phyloP scores from a whole-genome alignment of 2,329 filamentous ascomycete species.

The Penicillium sp. region DNA sequence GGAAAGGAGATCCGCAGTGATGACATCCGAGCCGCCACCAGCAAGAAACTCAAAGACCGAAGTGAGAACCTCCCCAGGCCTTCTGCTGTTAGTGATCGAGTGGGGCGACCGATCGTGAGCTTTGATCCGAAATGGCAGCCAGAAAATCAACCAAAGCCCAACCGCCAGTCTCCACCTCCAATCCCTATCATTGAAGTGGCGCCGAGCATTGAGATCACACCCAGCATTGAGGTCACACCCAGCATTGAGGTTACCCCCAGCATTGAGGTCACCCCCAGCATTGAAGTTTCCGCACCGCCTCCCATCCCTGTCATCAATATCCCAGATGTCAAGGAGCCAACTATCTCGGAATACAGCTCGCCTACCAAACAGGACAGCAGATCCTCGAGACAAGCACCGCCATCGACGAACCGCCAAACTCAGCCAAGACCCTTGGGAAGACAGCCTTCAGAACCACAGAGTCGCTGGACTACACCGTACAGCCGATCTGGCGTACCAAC shows the following conservation, averaged over 20 bases:
- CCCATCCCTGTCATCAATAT: constrained; percentile 52
- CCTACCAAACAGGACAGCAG: constrained; percentile 13
- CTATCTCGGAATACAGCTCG: constrained; percentile 36
- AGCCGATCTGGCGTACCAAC: constrained; percentile 56
- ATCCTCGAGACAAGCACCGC: constrained; percentile 17
- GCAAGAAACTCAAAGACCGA: constrained; percentile 82
- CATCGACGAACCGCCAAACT: constrained; percentile 13
- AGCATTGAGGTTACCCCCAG: constrained; percentile 48
- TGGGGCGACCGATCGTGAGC: constrained; percentile 93
- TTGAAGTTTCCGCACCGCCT: constrained; percentile 48
- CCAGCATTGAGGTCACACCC: constrained; percentile 24
- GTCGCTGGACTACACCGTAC: constrained; percentile 39
- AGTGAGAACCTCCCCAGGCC: constrained; percentile 85
- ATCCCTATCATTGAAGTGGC: constrained; percentile 56
- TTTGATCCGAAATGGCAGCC: constrained; percentile 81
- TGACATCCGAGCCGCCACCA: constrained; percentile 87
- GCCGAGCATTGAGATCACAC: constrained; percentile 30
- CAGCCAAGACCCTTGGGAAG: constrained; percentile 31
- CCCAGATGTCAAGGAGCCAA: constrained; percentile 45
- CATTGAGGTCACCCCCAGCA: constrained; percentile 32
- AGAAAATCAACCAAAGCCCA: constrained; percentile 44
- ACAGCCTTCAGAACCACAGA: constrained; percentile 41
- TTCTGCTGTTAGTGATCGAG: constrained; percentile 84
- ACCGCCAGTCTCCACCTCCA: constrained; percentile 34
- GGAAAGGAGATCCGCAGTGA: constrained; percentile 81